These are phyloP conservation scores for Lactifluus subvellereus DNA, from an alignment of 768 basidiomycete species.

Conservation along the genomic window DNA sequence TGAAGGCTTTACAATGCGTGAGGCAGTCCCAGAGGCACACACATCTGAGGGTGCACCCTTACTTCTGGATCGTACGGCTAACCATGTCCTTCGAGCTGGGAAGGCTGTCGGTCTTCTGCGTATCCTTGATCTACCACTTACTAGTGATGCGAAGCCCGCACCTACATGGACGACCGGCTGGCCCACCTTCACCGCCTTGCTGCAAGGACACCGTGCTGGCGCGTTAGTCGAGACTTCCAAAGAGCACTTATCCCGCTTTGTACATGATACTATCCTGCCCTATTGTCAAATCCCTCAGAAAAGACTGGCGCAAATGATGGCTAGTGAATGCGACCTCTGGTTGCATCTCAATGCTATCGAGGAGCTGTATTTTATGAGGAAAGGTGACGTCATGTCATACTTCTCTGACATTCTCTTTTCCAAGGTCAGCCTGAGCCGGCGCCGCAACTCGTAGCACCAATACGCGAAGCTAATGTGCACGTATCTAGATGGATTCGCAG, in stretches of 20 bases:
- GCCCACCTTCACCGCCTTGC: slow-evolving; percentile 16
- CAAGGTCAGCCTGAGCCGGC: slow-evolving; percentile 47
- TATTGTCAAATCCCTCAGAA: slow-evolving; percentile 49
- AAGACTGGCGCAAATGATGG: slow-evolving; percentile 50
- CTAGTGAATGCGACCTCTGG: slow-evolving; percentile 62
- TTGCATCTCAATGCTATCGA: slow-evolving; percentile 59
- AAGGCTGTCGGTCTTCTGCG: slow-evolving; percentile 74
- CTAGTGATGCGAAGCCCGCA: background rate
- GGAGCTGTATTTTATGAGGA: slow-evolving; percentile 66
- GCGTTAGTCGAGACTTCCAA: slow-evolving; percentile 47
- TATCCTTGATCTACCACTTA: slow-evolving; percentile 40
- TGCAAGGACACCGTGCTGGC: slow-evolving; percentile 1
- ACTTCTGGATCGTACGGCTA: slow-evolving; percentile 58
- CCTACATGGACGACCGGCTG: slow-evolving; percentile 13
- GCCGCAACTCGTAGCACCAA: background rate
- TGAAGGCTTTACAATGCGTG: slow-evolving; percentile 57
- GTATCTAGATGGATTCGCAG: slow-evolving; percentile 61
- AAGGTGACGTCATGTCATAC: slow-evolving; percentile 71
- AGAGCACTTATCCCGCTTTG: slow-evolving; percentile 53
- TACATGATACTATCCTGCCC: slow-evolving; percentile 59
- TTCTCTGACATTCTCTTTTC: slow-evolving; percentile 70
- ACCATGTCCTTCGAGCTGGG: slow-evolving; percentile 57
- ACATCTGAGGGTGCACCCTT: slow-evolving; percentile 41
- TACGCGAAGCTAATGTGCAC: background rate
- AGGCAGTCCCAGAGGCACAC: slow-evolving; percentile 32